A percentile compares a stretch with the other conserved stretches of the same genome.
phyloP scores from a whole-genome alignment of 164 flowering plant species.

The Liquidambar formosana region DNA sequence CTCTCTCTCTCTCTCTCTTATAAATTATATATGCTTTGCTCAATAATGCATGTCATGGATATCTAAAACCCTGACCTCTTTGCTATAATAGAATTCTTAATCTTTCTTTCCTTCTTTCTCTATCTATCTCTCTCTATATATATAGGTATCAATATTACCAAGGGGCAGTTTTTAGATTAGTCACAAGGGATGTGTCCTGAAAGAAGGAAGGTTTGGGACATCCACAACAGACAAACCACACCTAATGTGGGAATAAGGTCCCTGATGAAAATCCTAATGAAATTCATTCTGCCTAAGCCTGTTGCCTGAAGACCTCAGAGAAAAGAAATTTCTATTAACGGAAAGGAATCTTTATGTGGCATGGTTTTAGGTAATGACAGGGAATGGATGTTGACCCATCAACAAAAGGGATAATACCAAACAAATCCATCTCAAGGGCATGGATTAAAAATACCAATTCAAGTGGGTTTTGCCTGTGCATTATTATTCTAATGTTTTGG shows the following conservation, averaged over 20 bases:
- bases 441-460: constrained; percentile 26
- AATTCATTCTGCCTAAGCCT: constrained; percentile 5
- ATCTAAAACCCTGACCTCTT: constrained; percentile 7
- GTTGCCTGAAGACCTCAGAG: constrained; percentile 4
- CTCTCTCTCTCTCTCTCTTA: constrained; percentile 9
- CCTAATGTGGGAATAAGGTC: constrained; percentile 21
- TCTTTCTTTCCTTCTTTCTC: too few relatives aligned
- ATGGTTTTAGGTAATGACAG: constrained; percentile 83
- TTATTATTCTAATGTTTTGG: constrained; percentile 48
- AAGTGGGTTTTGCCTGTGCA: constrained; percentile 49
- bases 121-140: neutral
- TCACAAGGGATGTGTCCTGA: neutral
- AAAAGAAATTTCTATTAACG: constrained; percentile 31
- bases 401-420: constrained; percentile 80
- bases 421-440: constrained; percentile 51
- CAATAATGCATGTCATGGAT: constrained; percentile 14
- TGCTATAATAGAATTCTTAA: neutral
- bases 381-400: constrained; percentile 89
- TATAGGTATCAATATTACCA: neutral
- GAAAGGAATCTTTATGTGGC: constrained; percentile 62
- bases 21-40: neutral
- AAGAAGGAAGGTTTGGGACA: neutral
- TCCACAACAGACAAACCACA: constrained; percentile 3
- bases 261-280: constrained; percentile 1
- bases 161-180: neutral